A percentile compares a stretch with the other conserved stretches of the same genome.
Conservation (phyloP, 306 rosid species). For the Ceratonia siliqua region DNA sequence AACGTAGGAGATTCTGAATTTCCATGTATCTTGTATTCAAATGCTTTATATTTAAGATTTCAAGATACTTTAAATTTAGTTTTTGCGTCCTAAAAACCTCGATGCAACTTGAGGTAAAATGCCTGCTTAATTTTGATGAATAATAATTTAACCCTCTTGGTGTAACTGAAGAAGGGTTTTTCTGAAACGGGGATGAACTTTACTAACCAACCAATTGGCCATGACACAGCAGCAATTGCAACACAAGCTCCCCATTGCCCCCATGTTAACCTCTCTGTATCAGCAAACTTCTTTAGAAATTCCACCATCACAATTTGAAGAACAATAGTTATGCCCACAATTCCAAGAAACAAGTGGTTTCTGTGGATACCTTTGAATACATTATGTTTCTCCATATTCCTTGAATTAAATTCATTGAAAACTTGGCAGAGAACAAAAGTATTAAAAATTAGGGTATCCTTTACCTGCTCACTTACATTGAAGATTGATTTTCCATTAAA, state of each 20-base stretch:
- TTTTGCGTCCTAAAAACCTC: background rate
- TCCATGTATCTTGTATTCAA: slow-evolving; percentile 17
- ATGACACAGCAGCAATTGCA: slow-evolving; percentile 61
- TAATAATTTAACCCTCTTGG: no score
- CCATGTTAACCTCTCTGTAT: slow-evolving; percentile 64
- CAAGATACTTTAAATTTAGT: background rate
- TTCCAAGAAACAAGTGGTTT: slow-evolving; percentile 71
- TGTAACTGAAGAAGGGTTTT: slow-evolving; percentile 42
- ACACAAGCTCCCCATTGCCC: slow-evolving; percentile 65
- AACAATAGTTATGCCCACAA: slow-evolving; percentile 66
- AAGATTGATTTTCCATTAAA: slow-evolving; percentile 70
- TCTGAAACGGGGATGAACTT: slow-evolving; percentile 68
- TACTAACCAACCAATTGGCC: slow-evolving; percentile 80
- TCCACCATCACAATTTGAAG: slow-evolving; percentile 90
- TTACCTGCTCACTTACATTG: slow-evolving; percentile 51
- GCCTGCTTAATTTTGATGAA: no score
- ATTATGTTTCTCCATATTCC: slow-evolving; percentile 77
- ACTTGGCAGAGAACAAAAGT: slow-evolving; percentile 86
- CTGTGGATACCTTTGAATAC: slow-evolving; percentile 69
- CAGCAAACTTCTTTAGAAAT: slow-evolving; percentile 78
- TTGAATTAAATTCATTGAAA: slow-evolving; percentile 83
- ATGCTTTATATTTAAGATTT: slow-evolving; percentile 4
- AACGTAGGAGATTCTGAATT: slow-evolving; percentile 9
- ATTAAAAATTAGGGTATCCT: slow-evolving; percentile 79
- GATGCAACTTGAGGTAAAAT: no score